These are phyloP conservation scores for Curvularia verruculosa DNA, from an alignment of 2,329 filamentous ascomycete species.

Conservation along the genomic window DNA sequence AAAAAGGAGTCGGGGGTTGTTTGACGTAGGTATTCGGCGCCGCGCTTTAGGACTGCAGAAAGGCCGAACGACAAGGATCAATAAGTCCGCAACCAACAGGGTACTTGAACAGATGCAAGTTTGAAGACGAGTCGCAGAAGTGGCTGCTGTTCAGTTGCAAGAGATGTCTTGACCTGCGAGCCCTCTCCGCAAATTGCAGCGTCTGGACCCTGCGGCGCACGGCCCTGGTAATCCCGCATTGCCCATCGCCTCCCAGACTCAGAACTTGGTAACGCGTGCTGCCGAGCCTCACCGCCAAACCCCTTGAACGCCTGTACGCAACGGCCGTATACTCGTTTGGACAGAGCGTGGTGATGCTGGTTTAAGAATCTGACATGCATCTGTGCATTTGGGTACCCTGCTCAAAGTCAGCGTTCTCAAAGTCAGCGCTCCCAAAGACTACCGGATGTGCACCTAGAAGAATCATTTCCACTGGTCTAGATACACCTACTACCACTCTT, in stretches of 20 bases:
- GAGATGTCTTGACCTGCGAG: constrained; percentile 3
- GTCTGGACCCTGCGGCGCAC: constrained; percentile 17
- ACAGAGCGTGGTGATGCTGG: neutral
- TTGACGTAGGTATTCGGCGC: constrained; percentile 11
- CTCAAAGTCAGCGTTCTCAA: neutral
- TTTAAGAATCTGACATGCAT: neutral
- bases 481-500: neutral
- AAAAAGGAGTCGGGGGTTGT: constrained; percentile 19
- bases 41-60: constrained; percentile 5
- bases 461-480: neutral
- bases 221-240: constrained; percentile 13
- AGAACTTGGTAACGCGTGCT: neutral
- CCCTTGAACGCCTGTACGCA: neutral
- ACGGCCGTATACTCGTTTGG: neutral
- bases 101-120: neutral
- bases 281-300: neutral
- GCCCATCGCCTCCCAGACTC: constrained; percentile 6
- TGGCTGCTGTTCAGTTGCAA: constrained; percentile 3
- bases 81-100: constrained; percentile 8
- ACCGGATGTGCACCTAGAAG: neutral
- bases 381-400: neutral
- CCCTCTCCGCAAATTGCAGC: constrained; percentile 16
- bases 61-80: constrained; percentile 10
- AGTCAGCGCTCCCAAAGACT: neutral
- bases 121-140: neutral